phyloP scores from a whole-genome alignment of 805 yeast genomes.

The Suhomyces sp. region DNA sequence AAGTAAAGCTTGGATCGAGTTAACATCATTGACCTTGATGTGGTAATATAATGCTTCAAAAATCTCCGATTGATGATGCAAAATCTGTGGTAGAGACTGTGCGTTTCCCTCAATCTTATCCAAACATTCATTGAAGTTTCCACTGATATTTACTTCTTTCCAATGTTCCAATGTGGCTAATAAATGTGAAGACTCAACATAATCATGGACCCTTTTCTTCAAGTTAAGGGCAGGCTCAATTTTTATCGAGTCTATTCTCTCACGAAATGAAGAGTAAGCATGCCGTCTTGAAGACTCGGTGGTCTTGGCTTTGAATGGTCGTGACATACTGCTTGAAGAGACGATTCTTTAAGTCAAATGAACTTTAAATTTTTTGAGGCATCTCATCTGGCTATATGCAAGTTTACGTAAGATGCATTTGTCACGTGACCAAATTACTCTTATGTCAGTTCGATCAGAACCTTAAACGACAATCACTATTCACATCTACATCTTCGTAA shows the following conservation, averaged over 20 bases:
- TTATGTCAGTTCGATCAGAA: not conserved
- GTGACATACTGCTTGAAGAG: slow-evolving; percentile 6
- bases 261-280: slow-evolving; percentile 74
- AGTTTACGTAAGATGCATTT: not conserved
- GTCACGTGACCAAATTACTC: not conserved
- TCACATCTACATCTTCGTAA: not conserved
- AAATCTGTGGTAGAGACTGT: slow-evolving; percentile 75
- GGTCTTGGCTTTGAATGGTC: slow-evolving; percentile 29
- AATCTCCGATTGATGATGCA: slow-evolving; percentile 66
- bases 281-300: slow-evolving; percentile 55
- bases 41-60: slow-evolving; percentile 47
- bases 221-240: slow-evolving; percentile 68
- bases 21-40: slow-evolving; percentile 56
- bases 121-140: slow-evolving; percentile 61
- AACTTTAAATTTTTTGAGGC: slow-evolving; percentile 7
- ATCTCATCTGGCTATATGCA: slow-evolving; percentile 8
- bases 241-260: slow-evolving; percentile 76
- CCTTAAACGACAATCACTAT: not conserved
- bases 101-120: slow-evolving; percentile 51
- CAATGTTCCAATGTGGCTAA: slow-evolving; percentile 78
- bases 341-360: not conserved
- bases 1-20: slow-evolving; percentile 74
- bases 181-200: slow-evolving; percentile 75
- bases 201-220: slow-evolving; percentile 60
- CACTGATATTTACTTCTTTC: slow-evolving; percentile 81